Base-by-base conservation (phyloP, 495 filamentous ascomycete genomes). In the Elasticomyces elasticus region DNA sequence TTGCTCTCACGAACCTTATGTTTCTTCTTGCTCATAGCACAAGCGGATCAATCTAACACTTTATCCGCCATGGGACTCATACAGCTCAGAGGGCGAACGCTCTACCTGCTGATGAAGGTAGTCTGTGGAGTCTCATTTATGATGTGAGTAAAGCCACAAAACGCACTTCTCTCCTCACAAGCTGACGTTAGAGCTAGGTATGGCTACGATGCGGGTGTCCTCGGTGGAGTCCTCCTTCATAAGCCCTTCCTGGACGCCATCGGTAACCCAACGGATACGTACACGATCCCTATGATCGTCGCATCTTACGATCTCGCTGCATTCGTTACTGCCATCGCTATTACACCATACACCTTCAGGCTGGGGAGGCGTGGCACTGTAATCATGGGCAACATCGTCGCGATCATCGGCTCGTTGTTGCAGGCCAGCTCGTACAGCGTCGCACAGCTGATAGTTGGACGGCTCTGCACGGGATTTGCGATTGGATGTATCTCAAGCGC, bases 181-280 rank as follows among this genome's bases (percentile, higher is more conserved):
- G n/a, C n/a, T n/a, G n/a, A n/a, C n/a, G n/a, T n/a, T 9, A 15
- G 15, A 51, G 6, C 30, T 11, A 19, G 12, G 49, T 45, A 6
- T 6, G 27, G 41, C 12, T 72, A 69, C 40, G 67, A 73, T 52
- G 69, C 71, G 1, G 71, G 71, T 6, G 68, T 72, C 3, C 64
- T 73, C 11, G 71, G 71, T 20, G 70, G 69, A 48, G 62, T 73
- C 2, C 66, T 68, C 20, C 55, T 65, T 12, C 67, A 68, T 1
- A 45, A 61, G 5, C 62, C 67, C 0, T 73, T 68, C 54, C 63
- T 60, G 0, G 46, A 62, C 24, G 69, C 71, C 13, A 64, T 73
- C 45, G 56, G 66, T 51, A 65, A 72, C 43, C 69, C 67, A 7
- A 68, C 52, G 1, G 66, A 61, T 1, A 58, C 51, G 1, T 65